Conservation (phyloP, 139 green algal genomes). For the Chlorella sp. region DNA sequence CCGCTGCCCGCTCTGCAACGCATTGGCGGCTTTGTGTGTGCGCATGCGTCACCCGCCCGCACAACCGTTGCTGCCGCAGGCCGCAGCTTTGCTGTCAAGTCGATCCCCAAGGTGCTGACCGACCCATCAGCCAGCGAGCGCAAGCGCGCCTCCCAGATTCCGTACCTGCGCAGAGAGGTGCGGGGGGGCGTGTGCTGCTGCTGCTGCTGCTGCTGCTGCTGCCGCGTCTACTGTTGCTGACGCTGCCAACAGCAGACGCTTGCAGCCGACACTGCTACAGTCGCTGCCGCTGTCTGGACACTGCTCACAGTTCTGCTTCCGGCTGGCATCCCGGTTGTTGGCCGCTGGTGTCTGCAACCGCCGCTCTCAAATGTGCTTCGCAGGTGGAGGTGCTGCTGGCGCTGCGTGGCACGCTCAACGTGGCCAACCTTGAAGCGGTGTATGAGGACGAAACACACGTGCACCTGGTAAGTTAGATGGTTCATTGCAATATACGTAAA, state of each 20-base stretch:
- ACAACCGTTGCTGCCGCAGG: neutral
- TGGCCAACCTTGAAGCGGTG: slow-evolving; percentile 49
- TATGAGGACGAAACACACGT: slow-evolving; percentile 54
- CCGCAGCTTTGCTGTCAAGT: slow-evolving; percentile 31
- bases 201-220: neutral
- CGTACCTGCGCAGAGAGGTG: slow-evolving; percentile 34
- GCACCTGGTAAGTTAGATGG: too few relatives aligned
- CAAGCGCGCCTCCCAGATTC: slow-evolving; percentile 29
- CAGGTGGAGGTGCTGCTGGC: slow-evolving; percentile 45
- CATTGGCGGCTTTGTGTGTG: too few relatives aligned
- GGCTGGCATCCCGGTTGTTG: neutral
- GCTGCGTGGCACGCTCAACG: slow-evolving; percentile 45
- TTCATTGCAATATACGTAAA: too few relatives aligned
- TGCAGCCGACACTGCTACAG: neutral
- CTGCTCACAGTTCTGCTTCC: too few relatives aligned
- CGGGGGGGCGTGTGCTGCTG: neutral
- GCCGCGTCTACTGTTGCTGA: neutral
- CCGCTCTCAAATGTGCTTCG: neutral
- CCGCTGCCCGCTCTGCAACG: too few relatives aligned
- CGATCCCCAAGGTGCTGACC: slow-evolving; percentile 39
- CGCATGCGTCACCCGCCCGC: too few relatives aligned
- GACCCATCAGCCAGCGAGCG: slow-evolving; percentile 33
- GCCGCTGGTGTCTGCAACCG: neutral
- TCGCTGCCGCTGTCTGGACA: neutral
- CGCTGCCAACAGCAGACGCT: neutral